Evolutionary conservation across 1,284 basidiomycete species (phyloP).

Genomic region (Afroboletus lepidellus): DNA sequence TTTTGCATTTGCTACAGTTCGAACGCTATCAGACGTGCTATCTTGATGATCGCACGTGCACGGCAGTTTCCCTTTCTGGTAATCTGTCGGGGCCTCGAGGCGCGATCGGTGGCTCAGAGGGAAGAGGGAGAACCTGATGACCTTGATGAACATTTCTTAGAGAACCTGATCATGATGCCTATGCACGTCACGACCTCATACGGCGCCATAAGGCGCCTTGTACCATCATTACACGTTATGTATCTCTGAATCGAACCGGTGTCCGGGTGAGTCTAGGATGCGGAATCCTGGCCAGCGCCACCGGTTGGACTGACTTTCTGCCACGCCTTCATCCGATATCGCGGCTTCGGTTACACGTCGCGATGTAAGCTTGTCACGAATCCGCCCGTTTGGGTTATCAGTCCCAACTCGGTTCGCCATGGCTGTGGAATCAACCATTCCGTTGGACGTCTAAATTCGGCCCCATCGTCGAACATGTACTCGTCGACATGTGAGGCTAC

Average conservation of each 20-base stretch:
- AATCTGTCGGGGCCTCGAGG: conserved; percentile 11
- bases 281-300: neutral
- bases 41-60: conserved; percentile 29
- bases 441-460: neutral
- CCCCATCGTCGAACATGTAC: neutral
- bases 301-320: neutral
- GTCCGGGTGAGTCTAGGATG: no score
- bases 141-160: conserved; percentile 5
- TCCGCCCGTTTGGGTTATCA: neutral
- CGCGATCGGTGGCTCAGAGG: conserved; percentile 3
- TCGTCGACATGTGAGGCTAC: neutral
- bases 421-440: no score
- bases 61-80: conserved; percentile 15
- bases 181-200: neutral
- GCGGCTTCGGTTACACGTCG: conserved; percentile 6
- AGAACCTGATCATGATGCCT: neutral
- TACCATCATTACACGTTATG: no score
- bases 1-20: conserved; percentile 22
- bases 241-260: no score
- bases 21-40: conserved; percentile 25
- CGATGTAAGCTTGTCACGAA: conserved; percentile 13
- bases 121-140: neutral
- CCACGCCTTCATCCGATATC: conserved; percentile 5
- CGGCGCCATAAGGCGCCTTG: conserved; percentile 7
- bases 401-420: neutral